phyloP scores from a whole-genome alignment of 192 early-diverging fungal species.

The Coemansia sp. region DNA sequence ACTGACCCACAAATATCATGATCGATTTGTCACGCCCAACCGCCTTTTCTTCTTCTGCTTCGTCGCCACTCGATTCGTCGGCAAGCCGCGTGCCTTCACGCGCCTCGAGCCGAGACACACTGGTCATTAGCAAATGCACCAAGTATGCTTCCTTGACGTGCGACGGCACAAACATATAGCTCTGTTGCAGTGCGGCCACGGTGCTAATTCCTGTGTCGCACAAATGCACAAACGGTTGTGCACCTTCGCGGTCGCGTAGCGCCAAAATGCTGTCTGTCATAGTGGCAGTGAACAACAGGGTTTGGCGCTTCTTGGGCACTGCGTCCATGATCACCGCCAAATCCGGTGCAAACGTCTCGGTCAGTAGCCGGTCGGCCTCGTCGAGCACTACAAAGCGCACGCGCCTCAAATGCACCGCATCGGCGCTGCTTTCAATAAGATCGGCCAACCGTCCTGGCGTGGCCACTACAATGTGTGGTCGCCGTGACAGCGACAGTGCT shows the following conservation, averaged over 20 bases:
- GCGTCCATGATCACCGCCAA: conserved; percentile 73
- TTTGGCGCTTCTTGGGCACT: conserved; percentile 85
- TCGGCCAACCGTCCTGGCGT: conserved; percentile 95
- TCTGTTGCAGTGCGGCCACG: conserved; percentile 83
- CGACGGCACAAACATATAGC: conserved; percentile 90
- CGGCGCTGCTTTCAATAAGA: conserved; percentile 77
- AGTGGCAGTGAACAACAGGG: conserved; percentile 94
- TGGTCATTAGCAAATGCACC: conserved; percentile 64
- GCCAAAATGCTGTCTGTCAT: conserved; percentile 88
- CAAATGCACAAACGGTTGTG: conserved; percentile 43
- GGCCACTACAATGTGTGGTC: conserved; percentile 91
- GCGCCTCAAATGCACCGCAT: conserved; percentile 70
- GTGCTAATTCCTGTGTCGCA: conserved; percentile 61
- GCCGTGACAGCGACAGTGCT: conserved; percentile 76
- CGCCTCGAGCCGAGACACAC: conserved; percentile 32
- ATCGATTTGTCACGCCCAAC: conserved; percentile 70
- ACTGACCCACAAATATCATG: conserved; percentile 91
- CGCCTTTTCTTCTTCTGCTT: conserved; percentile 29
- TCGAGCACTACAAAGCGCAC: conserved; percentile 89
- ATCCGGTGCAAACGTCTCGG: conserved; percentile 81
- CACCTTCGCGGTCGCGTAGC: conserved; percentile 52
- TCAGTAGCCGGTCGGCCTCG: conserved; percentile 91
- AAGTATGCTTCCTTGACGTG: conserved; percentile 88
- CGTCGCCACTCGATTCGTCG: conserved; percentile 29
- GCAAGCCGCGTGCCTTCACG: conserved; percentile 32